Base-by-base conservation (phyloP, 2,329 filamentous ascomycete species). In the Sporothrix luriei region DNA sequence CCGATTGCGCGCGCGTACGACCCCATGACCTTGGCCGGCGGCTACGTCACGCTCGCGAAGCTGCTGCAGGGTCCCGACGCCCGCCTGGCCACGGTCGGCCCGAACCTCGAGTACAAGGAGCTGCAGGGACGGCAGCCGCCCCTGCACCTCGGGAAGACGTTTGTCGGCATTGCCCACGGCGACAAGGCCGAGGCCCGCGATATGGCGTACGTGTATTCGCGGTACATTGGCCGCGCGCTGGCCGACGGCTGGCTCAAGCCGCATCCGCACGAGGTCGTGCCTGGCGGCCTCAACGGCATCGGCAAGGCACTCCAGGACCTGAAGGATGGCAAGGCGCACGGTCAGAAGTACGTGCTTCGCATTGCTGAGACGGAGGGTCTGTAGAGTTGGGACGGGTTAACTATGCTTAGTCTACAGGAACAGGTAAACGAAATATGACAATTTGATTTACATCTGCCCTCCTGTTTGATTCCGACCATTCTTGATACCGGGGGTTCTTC, bases 281-380 rank as follows among this genome's bases (percentile, higher is more conserved):
- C 81, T 0, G 85, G 86, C 2, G 87, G 87, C 0, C 73, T 90
- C 66, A 79, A 76, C 4, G 86, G 87, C 0, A 76, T 89, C 2
- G 78, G 88, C 74, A 78, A 75, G 46, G 88, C 79, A 0, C 75
- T 91, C 77, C 76, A 77, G 73, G 84, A 86, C 72, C 76, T 91
- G 75, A 85, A 83, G 75, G 82, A 81, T 38, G 88, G 88, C 0
- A 87, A 85, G 77, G 87, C 85, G 26, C 88, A 85, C 74, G 88
- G 83, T 1, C 81, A 86, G 0, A 91, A 91, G 78, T 90, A 89
- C 79, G 84, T 91, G 0, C 86, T 87, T 74, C 80, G 75, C 24
- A 76, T 80, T 70, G 73, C 71, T 5, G 78, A 79, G 10, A 78
- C 77, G 4, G 75, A 76, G 61, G 74, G 75, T 7, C 24, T 61